Conservation (phyloP, 139 green algal genomes). For the Marvania coccoides region DNA sequence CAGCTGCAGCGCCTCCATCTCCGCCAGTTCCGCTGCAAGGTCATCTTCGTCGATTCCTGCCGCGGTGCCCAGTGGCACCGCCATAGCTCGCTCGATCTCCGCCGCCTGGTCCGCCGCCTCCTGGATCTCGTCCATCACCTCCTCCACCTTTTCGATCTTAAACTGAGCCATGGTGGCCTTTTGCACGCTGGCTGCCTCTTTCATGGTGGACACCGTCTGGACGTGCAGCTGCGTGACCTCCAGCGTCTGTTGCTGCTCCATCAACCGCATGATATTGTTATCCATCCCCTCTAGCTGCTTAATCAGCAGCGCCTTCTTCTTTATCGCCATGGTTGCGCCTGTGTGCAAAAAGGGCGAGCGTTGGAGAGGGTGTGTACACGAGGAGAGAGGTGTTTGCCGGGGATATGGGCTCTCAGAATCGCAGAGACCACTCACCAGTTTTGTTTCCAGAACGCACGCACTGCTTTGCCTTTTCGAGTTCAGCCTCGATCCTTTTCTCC, state of each 20-base stretch:
- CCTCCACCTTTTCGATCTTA: slow-evolving; percentile 93
- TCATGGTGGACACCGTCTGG: slow-evolving; percentile 63
- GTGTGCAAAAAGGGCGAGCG: background rate
- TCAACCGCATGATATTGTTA: slow-evolving; percentile 84
- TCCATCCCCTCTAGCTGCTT: slow-evolving; percentile 74
- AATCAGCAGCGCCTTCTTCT: slow-evolving; percentile 93
- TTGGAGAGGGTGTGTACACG: background rate
- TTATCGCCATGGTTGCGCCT: slow-evolving; percentile 74
- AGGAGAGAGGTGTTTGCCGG: too few species aligned
- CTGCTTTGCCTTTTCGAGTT: slow-evolving; percentile 4
- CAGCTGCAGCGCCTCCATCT: slow-evolving; percentile 39
- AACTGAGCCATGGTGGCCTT: slow-evolving; percentile 78
- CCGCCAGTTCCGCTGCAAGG: slow-evolving; percentile 44
- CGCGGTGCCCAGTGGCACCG: slow-evolving; percentile 54
- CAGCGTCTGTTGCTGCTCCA: slow-evolving; percentile 90
- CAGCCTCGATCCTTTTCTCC: slow-evolving; percentile 6
- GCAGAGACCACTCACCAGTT: too few species aligned
- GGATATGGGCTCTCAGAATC: too few species aligned
- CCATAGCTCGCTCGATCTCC: slow-evolving; percentile 85
- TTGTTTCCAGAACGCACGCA: background rate
- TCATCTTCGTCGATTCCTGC: slow-evolving; percentile 80
- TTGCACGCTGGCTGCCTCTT: slow-evolving; percentile 56
- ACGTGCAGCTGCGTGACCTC: slow-evolving; percentile 74
- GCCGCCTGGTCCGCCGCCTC: slow-evolving; percentile 86
- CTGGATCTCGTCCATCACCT: slow-evolving; percentile 90